Percentiles rank a stretch among this genome's conserved stretches.
Conservation (phyloP, 2,329 filamentous ascomycete genomes). For the Colletotrichum noveboracense region DNA sequence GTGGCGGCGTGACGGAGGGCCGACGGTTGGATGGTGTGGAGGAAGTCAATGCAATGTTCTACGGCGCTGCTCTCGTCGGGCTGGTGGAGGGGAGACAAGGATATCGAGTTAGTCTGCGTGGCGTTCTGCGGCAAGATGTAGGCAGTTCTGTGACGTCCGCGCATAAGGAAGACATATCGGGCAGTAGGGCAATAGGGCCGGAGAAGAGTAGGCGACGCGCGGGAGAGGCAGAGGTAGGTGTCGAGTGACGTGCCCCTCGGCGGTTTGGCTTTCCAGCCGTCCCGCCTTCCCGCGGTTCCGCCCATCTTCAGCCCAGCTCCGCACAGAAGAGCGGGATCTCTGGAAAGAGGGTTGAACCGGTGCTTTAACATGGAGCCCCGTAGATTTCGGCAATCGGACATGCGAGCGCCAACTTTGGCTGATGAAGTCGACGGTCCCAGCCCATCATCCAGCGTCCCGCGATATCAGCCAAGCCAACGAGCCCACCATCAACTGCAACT, state of each 20-base stretch:
- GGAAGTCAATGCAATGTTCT: conserved; percentile 7
- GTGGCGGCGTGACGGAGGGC: not conserved
- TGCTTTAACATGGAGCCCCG: not conserved
- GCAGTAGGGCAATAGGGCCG: not conserved
- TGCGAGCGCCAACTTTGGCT: conserved; percentile 14
- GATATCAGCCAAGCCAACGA: not conserved
- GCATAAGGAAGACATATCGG: not conserved
- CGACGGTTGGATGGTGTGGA: not conserved
- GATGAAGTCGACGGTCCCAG: not conserved
- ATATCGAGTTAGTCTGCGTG: not conserved
- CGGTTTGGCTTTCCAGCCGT: conserved; percentile 5
- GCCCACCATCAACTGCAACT: not conserved
- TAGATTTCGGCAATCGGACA: not conserved
- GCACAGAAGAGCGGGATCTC: not conserved
- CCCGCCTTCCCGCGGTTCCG: conserved; percentile 2
- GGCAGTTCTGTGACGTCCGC: not conserved
- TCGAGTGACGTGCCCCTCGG: not conserved
- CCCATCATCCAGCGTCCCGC: not conserved
- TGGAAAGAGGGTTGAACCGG: not conserved
- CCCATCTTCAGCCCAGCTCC: not conserved
- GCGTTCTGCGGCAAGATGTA: not conserved
- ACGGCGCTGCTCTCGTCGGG: not conserved
- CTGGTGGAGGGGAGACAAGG: not conserved
- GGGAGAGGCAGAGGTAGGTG: not conserved
- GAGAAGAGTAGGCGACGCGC: conserved; percentile 1